These are phyloP conservation scores for Clavulina sp. DNA, from an alignment of 768 basidiomycete species.

Conservation along the genomic window DNA sequence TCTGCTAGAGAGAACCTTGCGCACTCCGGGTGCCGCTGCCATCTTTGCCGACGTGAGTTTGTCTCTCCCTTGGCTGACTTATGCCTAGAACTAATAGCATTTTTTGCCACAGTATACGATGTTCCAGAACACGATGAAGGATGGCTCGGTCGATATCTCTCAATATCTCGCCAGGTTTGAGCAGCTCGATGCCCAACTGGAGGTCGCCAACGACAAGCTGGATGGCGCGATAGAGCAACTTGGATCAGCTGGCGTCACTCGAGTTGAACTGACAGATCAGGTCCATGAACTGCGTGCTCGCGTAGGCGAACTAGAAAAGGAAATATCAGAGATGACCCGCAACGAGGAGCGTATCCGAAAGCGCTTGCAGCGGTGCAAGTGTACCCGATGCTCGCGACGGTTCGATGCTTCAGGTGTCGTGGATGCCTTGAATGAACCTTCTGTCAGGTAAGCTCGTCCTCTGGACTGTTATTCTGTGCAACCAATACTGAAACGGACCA, in stretches of 20 bases:
- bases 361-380: slow-evolving; percentile 8
- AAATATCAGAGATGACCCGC: slow-evolving; percentile 43
- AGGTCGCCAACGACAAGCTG: not conserved
- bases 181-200: not conserved
- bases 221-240: not conserved
- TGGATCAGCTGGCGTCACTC: slow-evolving; percentile 50
- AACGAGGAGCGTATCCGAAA: slow-evolving; percentile 32
- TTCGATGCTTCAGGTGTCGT: slow-evolving; percentile 8
- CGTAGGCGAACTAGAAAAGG: slow-evolving; percentile 43
- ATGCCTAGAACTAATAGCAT: too few relatives aligned
- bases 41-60: too few relatives aligned
- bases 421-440: not conserved
- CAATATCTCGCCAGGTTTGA: slow-evolving; percentile 11
- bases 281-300: slow-evolving; percentile 59
- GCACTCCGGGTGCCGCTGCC: too few relatives aligned
- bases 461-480: not conserved
- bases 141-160: not conserved
- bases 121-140: not conserved
- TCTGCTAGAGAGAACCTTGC: too few relatives aligned
- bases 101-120: too few relatives aligned
- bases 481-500: not conserved
- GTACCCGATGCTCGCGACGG: slow-evolving; percentile 5
- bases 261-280: slow-evolving; percentile 77
- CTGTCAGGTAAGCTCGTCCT: not conserved
- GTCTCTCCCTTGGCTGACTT: too few relatives aligned